Conservation (phyloP, 495 filamentous ascomycete species). For the Neurospora pannonica region DNA sequence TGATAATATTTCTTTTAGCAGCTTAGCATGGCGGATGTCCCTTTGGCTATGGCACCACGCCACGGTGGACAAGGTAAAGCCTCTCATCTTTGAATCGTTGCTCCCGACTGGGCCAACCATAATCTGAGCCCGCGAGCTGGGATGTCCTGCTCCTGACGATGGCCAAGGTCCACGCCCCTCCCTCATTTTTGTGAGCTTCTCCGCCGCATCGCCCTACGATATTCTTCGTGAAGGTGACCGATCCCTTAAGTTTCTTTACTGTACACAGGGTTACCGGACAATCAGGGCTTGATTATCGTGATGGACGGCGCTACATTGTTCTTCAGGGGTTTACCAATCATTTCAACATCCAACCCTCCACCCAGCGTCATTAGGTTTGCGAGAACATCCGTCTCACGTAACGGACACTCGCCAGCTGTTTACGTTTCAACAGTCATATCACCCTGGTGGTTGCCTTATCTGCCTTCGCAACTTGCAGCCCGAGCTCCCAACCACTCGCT, state of each 20-base stretch:
- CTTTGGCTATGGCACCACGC: neutral
- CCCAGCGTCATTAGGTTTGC: too few species aligned
- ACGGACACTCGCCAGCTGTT: neutral
- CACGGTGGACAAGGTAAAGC: neutral
- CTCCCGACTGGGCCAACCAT: neutral
- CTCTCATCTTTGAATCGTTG: neutral
- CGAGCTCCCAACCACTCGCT: neutral
- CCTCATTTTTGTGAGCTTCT: neutral
- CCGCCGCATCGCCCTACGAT: neutral
- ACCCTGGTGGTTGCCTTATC: neutral
- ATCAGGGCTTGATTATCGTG: neutral
- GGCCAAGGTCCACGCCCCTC: neutral
- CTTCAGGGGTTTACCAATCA: too few species aligned
- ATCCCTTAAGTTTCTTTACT: neutral
- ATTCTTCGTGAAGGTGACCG: neutral
- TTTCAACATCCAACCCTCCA: too few species aligned
- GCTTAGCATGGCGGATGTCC: neutral
- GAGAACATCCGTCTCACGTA: neutral
- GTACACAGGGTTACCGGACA: neutral
- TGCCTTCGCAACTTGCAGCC: neutral
- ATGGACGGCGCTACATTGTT: too few species aligned
- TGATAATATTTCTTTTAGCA: neutral
- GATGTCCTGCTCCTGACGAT: neutral
- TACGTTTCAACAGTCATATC: neutral
- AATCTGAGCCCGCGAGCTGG: neutral